phyloP scores from a whole-genome alignment of 768 basidiomycete species.

The Hemileccinum impolitum region DNA sequence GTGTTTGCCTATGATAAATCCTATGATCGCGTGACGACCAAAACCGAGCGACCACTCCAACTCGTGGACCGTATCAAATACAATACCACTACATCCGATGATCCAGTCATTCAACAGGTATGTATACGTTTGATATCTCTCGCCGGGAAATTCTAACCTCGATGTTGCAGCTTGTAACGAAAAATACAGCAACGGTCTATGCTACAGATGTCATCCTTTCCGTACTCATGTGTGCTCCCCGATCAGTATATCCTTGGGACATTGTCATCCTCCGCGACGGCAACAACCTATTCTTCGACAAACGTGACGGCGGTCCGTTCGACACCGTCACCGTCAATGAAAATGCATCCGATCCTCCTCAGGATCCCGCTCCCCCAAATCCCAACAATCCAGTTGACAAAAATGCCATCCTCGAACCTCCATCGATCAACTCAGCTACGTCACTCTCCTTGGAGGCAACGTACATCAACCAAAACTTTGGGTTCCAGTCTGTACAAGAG shows the following conservation, averaged over 20 bases:
- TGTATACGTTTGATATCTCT: conserved; percentile 7
- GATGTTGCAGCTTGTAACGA: conserved; percentile 64
- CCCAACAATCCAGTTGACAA: conserved; percentile 76
- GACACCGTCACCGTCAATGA: conserved; percentile 98
- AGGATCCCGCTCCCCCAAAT: conserved; percentile 75
- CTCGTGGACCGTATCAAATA: conserved; percentile 93
- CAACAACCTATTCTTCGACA: conserved; percentile 92
- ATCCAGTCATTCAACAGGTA: conserved; percentile 93
- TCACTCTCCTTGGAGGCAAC: conserved; percentile 96
- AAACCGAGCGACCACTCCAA: conserved; percentile 87
- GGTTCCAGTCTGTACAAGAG: conserved; percentile 91
- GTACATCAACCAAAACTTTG: conserved; percentile 98
- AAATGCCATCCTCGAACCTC: conserved; percentile 55
- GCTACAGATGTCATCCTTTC: conserved; percentile 94
- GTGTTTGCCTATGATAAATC: conserved; percentile 90
- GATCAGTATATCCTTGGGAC: conserved; percentile 98
- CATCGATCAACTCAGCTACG: conserved; percentile 89
- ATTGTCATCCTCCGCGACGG: conserved; percentile 94
- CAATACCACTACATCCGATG: conserved; percentile 96
- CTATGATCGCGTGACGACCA: conserved; percentile 94
- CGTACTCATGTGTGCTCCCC: conserved; percentile 92
- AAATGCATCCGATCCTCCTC: conserved; percentile 92
- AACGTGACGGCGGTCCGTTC: conserved; percentile 95
- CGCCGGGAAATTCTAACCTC: conserved; percentile 4
- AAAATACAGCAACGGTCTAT: conserved; percentile 82